These are phyloP conservation scores for Rhodotorula graminis DNA, from an alignment of 768 basidiomycete genomes.

Conservation along the genomic window DNA sequence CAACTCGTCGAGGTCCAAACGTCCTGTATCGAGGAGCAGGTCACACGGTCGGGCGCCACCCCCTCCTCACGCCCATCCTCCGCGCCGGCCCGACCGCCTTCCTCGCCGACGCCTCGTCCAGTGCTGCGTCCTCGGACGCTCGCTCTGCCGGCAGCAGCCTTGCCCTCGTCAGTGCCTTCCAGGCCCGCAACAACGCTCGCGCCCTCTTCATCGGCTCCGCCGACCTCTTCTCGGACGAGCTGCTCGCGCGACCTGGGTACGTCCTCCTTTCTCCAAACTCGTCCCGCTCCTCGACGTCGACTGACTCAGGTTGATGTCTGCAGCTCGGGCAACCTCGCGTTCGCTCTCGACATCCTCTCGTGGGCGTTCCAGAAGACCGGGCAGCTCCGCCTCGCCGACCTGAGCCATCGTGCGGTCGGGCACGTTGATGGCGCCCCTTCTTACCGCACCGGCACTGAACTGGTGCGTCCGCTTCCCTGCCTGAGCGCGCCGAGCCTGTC, in stretches of 20 bases:
- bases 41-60: constrained; percentile 35
- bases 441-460: constrained; percentile 80
- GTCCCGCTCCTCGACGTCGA: constrained; percentile 56
- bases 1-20: constrained; percentile 19
- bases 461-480: constrained; percentile 56
- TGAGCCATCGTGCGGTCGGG: constrained; percentile 50
- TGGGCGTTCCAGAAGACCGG: constrained; percentile 89
- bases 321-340: constrained; percentile 66
- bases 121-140: constrained; percentile 58
- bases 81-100: constrained; percentile 57
- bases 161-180: constrained; percentile 80
- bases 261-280: constrained; percentile 33
- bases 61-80: constrained; percentile 72
- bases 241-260: constrained; percentile 50
- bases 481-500: too few relatives aligned
- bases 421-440: background rate
- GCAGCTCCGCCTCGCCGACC: constrained; percentile 70
- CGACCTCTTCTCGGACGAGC: constrained; percentile 69
- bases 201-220: constrained; percentile 76
- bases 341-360: constrained; percentile 66
- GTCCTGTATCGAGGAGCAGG: constrained; percentile 37
- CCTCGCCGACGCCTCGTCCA: constrained; percentile 51
- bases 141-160: constrained; percentile 74
- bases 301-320: constrained; percentile 55
- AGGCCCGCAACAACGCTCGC: constrained; percentile 70